Evolutionary conservation across 2,329 filamentous ascomycete species (phyloP).

Genomic region (Trichoderma pleuroti): DNA sequence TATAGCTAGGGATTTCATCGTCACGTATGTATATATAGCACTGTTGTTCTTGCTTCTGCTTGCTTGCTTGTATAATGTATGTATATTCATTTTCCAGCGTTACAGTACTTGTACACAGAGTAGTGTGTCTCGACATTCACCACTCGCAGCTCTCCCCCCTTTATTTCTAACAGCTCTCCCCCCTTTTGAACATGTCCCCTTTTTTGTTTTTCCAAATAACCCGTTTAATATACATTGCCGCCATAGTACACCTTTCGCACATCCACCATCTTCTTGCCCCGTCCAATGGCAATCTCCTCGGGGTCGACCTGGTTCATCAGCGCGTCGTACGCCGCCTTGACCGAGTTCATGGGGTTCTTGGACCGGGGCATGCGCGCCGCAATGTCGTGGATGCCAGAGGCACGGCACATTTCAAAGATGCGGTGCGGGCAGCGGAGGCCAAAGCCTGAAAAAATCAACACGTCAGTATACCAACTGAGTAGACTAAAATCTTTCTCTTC

Average conservation of each 20-base stretch:
- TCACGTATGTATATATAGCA: background rate
- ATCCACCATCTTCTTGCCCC: slow-evolving; percentile 94
- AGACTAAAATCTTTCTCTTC: background rate
- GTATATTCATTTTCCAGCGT: slow-evolving; percentile 9
- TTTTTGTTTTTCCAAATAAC: background rate
- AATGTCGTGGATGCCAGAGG: slow-evolving; percentile 82
- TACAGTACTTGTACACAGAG: slow-evolving; percentile 15
- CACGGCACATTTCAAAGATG: slow-evolving; percentile 91
- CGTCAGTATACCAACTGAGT: background rate
- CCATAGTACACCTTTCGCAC: slow-evolving; percentile 97
- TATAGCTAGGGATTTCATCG: background rate
- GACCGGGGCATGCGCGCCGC: slow-evolving; percentile 78
- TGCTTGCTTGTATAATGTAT: background rate
- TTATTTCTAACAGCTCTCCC: background rate
- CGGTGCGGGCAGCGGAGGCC: slow-evolving; percentile 86
- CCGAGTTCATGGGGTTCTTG: slow-evolving; percentile 95
- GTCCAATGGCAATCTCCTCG: slow-evolving; percentile 81
- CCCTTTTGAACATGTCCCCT: background rate
- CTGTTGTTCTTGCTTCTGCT: background rate
- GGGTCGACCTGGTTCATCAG: slow-evolving; percentile 80
- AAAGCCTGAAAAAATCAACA: slow-evolving; percentile 62
- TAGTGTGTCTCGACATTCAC: slow-evolving; percentile 4
- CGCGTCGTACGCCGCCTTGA: slow-evolving; percentile 85
- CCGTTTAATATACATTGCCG: slow-evolving; percentile 59
- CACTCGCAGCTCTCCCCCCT: background rate